phyloP scores from a whole-genome alignment of 2,329 filamentous ascomycete species.

The Diaporthe velutina region DNA sequence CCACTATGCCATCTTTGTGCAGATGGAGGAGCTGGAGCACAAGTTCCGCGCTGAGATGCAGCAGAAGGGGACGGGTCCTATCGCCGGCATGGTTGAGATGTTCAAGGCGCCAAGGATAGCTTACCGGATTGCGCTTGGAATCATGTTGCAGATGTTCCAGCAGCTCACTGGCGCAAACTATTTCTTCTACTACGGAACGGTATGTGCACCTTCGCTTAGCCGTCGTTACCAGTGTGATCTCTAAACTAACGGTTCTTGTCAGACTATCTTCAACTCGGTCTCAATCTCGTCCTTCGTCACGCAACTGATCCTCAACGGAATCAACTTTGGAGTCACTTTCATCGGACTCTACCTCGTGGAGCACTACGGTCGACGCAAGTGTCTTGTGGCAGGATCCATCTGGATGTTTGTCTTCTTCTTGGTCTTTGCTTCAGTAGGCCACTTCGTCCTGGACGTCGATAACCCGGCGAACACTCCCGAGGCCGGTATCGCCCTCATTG shows the following conservation, averaged over 20 bases:
- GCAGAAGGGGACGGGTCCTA: conserved; percentile 52
- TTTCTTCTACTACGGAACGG: conserved; percentile 74
- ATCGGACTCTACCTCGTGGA: conserved; percentile 79
- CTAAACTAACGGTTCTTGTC: not conserved
- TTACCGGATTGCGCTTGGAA: conserved; percentile 72
- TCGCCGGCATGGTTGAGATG: conserved; percentile 67
- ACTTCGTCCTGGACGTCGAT: conserved; percentile 58
- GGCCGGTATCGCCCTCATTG: conserved; percentile 71
- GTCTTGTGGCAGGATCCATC: conserved; percentile 71
- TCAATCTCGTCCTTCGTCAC: conserved; percentile 72
- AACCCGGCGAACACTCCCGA: conserved; percentile 51
- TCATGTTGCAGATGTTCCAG: conserved; percentile 74
- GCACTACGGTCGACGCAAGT: conserved; percentile 73
- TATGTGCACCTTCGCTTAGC: not conserved
- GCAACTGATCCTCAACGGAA: conserved; percentile 75
- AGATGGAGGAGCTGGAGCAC: conserved; percentile 66
- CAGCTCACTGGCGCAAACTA: conserved; percentile 75
- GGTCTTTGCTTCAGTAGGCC: conserved; percentile 66
- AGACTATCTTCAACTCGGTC: conserved; percentile 60
- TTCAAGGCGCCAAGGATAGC: conserved; percentile 74
- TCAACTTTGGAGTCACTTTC: conserved; percentile 78
- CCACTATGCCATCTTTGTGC: conserved; percentile 59
- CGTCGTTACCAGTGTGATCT: not conserved
- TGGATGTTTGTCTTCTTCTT: conserved; percentile 75
- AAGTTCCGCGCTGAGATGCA: conserved; percentile 64